Conservation (phyloP, 2,329 filamentous ascomycete genomes). For the Colletotrichum abscissum region DNA sequence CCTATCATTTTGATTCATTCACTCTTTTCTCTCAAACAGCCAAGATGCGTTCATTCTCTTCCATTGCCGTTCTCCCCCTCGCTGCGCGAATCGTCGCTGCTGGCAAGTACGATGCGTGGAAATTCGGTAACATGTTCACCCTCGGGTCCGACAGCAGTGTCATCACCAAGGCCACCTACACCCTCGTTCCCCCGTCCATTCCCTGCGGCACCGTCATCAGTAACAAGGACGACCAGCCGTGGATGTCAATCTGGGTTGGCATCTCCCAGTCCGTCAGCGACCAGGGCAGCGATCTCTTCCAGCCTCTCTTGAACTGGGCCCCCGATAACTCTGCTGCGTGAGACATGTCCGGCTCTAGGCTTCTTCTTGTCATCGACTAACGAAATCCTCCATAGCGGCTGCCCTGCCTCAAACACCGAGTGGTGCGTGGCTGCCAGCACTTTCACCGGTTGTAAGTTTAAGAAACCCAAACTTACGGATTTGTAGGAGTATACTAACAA, state of each 20-base stretch:
- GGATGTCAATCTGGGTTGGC: slow-evolving; percentile 26
- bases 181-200: too few relatives aligned
- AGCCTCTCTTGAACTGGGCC: background rate
- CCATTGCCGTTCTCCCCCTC: slow-evolving; percentile 1
- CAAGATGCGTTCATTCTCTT: slow-evolving; percentile 7
- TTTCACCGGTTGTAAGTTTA: too few relatives aligned
- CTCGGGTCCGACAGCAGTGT: too few relatives aligned
- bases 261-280: slow-evolving; percentile 17
- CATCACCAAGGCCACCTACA: too few relatives aligned
- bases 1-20: background rate
- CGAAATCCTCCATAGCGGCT: background rate
- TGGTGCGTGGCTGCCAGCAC: too few relatives aligned
- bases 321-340: background rate
- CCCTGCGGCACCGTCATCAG: too few relatives aligned
- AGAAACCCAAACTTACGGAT: too few relatives aligned
- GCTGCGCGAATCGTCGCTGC: slow-evolving; percentile 13
- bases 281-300: slow-evolving; percentile 6
- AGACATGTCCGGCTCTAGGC: background rate
- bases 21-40: slow-evolving; percentile 3
- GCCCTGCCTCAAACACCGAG: too few relatives aligned
- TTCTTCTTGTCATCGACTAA: background rate
- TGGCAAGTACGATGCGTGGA: slow-evolving; percentile 16
- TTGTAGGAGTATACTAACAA: too few relatives aligned
- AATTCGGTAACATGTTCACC: slow-evolving; percentile 25
- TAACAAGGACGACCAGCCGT: slow-evolving; percentile 8